Base-by-base conservation (phyloP, 805 yeast species). In the Lipomyces sp. region DNA sequence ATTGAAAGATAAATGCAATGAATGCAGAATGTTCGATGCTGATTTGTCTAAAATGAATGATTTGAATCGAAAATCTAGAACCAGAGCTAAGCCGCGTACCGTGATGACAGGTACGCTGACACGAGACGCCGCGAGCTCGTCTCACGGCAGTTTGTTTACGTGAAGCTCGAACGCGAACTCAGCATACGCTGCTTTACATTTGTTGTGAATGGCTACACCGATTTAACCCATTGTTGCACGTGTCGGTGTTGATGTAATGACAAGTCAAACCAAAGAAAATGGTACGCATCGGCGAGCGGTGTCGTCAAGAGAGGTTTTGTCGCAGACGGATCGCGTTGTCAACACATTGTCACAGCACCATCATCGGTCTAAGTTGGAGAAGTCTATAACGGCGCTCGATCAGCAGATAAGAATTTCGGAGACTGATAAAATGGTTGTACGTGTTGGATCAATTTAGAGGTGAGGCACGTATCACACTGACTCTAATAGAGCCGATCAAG, bases 281-380 rank as follows among this genome's bases (percentile, higher is more conserved):
- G 48, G 48, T 6, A 51, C 33, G 55, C 55, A 51, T 4, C 32
- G 55, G 33, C 57, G 57, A 11, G 13, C 57, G 18, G 15, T 34
- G 35, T 11, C 57, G 42, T 30, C 57, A 24, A 32, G 57, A 29
- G 69, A 65, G 13, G 59, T 61, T 18, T 59, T 65, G 54, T 62
- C 63, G 62, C 69, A 59, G 34, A 48, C 63, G 2, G 65, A 65
- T 37, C 60, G 65, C 69, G 69, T 59, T 45, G 59, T 61, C 57
- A 64, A 63, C 13, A 55, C 60, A n/a, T 4, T 60, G 33, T 30
- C 32, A 24, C 62, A 42, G 53, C 64, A 37, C 45, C 48, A 42
- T 42, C 48, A 42, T 42, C 24, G 48, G 3, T 42, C 48, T 18
- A 15, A 24, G 29, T 18, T 45, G 3, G 37, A 33, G 18, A 55